Conservation (phyloP, 2,329 filamentous ascomycete species). For the Aspergillus udagawae region DNA sequence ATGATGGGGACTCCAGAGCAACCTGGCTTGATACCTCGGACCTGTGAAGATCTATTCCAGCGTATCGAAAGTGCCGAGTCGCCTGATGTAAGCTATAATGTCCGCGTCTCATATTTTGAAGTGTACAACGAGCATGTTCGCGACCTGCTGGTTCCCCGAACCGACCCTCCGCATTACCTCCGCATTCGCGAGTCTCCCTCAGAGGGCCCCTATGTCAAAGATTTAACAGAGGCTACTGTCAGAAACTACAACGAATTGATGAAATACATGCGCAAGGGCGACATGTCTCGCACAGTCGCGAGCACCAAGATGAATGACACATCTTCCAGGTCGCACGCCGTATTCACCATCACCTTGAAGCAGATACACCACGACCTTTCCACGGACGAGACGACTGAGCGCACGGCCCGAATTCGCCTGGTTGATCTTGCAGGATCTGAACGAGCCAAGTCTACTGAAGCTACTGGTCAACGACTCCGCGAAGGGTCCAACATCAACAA, state of each 20-base stretch:
- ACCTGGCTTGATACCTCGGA: slow-evolving; percentile 88
- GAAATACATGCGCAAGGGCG: slow-evolving; percentile 84
- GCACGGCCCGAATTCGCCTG: slow-evolving; percentile 85
- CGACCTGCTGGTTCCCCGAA: slow-evolving; percentile 79
- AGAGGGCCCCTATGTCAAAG: slow-evolving; percentile 95
- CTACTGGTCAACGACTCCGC: slow-evolving; percentile 81
- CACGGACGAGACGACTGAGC: slow-evolving; percentile 96
- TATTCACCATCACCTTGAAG: slow-evolving; percentile 97
- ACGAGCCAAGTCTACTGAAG: slow-evolving; percentile 90
- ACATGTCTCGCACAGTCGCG: slow-evolving; percentile 80
- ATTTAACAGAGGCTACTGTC: slow-evolving; percentile 88
- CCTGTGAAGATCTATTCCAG: slow-evolving; percentile 93
- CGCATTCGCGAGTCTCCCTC: slow-evolving; percentile 95
- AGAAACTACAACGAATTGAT: slow-evolving; percentile 82
- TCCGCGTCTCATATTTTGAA: slow-evolving; percentile 97
- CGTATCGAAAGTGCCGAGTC: slow-evolving; percentile 81
- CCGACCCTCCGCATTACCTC: slow-evolving; percentile 80
- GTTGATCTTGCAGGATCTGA: slow-evolving; percentile 95
- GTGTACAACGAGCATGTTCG: slow-evolving; percentile 99
- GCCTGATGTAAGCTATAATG: slow-evolving; percentile 92
- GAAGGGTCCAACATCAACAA: slow-evolving; percentile 99
- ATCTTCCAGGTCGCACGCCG: slow-evolving; percentile 89
- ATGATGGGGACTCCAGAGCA: slow-evolving; percentile 89
- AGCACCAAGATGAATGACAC: slow-evolving; percentile 99
- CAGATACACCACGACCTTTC: slow-evolving; percentile 97